Conservation (phyloP, 352 stramenopile genomes). For the Paralagenidium karlingii region DNA sequence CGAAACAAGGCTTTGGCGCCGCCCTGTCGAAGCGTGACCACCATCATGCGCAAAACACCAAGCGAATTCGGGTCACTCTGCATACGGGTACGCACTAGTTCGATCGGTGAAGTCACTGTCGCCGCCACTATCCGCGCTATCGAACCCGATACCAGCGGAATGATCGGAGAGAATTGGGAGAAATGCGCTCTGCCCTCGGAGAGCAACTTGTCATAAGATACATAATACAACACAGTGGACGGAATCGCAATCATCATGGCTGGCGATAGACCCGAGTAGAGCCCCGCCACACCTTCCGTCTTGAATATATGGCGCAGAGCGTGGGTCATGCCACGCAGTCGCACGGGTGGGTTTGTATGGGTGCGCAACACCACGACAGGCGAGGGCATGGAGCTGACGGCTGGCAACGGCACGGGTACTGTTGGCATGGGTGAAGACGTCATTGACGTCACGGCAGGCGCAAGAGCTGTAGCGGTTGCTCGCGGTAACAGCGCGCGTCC, state of each 20-base stretch:
- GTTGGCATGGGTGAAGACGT: too few relatives aligned
- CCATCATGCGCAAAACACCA: slow-evolving; percentile 32
- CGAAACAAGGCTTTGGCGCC: slow-evolving; percentile 76
- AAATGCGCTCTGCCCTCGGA: slow-evolving; percentile 23
- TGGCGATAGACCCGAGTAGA: slow-evolving; percentile 85
- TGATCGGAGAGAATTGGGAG: slow-evolving; percentile 17
- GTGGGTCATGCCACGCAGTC: slow-evolving; percentile 40
- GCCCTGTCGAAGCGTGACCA: slow-evolving; percentile 33
- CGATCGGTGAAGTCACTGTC: slow-evolving; percentile 75
- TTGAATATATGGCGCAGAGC: slow-evolving; percentile 68
- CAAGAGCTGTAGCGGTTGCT: too few relatives aligned
- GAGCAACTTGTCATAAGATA: slow-evolving; percentile 86
- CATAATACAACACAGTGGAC: slow-evolving; percentile 93
- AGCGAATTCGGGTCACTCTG: slow-evolving; percentile 20
- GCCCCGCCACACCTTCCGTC: slow-evolving; percentile 51
- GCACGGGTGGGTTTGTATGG: too few relatives aligned
- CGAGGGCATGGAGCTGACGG: too few relatives aligned
- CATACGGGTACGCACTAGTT: slow-evolving; percentile 83
- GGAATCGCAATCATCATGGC: slow-evolving; percentile 90
- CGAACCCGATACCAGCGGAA: slow-evolving; percentile 56
- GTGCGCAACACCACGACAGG: too few relatives aligned
- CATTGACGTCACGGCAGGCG: too few relatives aligned
- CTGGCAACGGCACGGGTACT: too few relatives aligned
- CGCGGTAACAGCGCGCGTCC: too few relatives aligned
- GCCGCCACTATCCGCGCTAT: slow-evolving; percentile 57